Base-by-base conservation (phyloP, 2,329 filamentous ascomycete genomes). In the Aspergillus sp. region DNA sequence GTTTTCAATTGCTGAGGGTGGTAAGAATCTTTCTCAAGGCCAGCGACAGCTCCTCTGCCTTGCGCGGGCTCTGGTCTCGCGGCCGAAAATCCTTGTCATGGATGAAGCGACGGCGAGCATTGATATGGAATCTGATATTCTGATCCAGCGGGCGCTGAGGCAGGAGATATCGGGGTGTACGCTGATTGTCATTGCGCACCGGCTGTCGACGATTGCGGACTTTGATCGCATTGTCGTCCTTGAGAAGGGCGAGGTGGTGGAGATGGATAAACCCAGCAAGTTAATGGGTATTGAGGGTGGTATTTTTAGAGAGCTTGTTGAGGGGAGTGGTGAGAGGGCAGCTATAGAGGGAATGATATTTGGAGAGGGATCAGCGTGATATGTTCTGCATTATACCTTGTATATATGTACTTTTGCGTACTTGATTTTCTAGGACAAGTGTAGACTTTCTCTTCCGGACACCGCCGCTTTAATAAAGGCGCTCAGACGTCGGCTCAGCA, bases 61-160 rank as follows among this genome's bases (percentile, higher is more conserved):
- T 20, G 55, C 58, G 1, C 58, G 55, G 1, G 58, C 58, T 0
- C 51, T 58, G 0, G 41, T 60, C 5, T 55, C 55, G 4, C 41
- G 49, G 1, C 48, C 54, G 2, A 57, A 55, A 13, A 54, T 58
- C 6, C 30, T 58, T 17, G 50, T 60, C 19, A 51, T 57, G 40
- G 58, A 60, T 20, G 58, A 60, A 40, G 58, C 58, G 3, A 60
- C 58, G 3, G 48, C 54, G 4, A 52, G 46, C 3, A 50, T 60
- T 6, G 58, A 60, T 44, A 40, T 58, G 42, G 51, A 52, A 44
- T 48, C 55, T 2, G 58, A 60, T 27, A 20, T 30, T 4, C 34
- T 45, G n/a, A 57, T 60, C 11, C 58, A 60, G 33, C n/a, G 39
- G 19, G 49, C 34, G 27, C 30, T 60, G n/a, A 17, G 51, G 3